Evolutionary conservation across 805 yeast genomes (phyloP), one percentile per base, ranked within the genome.

Genomic region (Myxozyma monticola): DNA sequence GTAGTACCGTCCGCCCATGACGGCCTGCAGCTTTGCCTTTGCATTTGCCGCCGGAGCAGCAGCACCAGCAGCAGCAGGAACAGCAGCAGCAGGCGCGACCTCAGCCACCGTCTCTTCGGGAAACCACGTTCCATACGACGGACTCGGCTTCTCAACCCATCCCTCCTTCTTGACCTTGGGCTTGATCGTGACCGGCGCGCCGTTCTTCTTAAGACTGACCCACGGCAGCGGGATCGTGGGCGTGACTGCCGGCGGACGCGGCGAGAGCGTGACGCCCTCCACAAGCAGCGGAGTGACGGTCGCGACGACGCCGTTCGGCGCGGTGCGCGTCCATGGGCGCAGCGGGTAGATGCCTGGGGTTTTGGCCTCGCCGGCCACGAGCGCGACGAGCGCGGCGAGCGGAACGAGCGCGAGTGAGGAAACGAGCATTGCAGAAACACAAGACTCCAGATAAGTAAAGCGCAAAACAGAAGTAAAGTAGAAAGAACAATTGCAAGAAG

Each of bases 81-180:
- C 18, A 17, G 40, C 8, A 26, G 12, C 21, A 10, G 26, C 38
- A 7, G 18, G 41, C 24, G 38, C 28, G 7, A n/a, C 42, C 22
- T 21, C 22, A 12, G 24, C 41, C 0, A 84, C 82, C 1, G 87
- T 80, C 61, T 86, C 42, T 29, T 52, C 50, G 12, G 59, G 46
- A 71, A 88, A 88, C 68, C 80, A 86, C 1, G 91, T 86, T 4
- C 82, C 79, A 60, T 85, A 84, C 44, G 80, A 81, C 12, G 96
- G 96, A 14, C 74, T 71, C 4, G 78, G 81, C 42, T 85, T 77
- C 58, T 79, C 77, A 28, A 84, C 81, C 28, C 34, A 38, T 9
- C 95, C 96, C 59, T 83, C 80, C 60, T 88, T 87, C 48, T 59
- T 58, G 62, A 81, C 62, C 62, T 86, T 76, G 2, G 96, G 96